Evolutionary conservation across 2,329 filamentous ascomycete species (phyloP), one percentile per base, ranked within the genome.

Genomic region (Zelopaecilomyces penicillatus): DNA sequence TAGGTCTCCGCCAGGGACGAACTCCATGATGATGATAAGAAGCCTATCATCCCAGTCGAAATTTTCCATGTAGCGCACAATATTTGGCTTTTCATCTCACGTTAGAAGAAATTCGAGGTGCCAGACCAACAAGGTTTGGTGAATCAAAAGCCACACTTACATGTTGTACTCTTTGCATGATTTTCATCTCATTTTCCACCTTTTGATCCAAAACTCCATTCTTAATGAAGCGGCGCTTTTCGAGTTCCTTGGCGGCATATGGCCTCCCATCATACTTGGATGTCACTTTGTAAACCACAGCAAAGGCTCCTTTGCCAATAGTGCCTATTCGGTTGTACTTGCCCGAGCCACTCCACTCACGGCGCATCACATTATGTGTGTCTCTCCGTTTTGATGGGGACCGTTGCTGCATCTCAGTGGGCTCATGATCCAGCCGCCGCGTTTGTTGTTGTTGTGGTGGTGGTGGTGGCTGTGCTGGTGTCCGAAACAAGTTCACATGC

Each of bases 11-110:
- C 78, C 76, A 5, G 81, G 77, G 10, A 97, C 80, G 54, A 78
- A 95, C 58, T 98, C 93, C 93, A 98, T 98, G 62, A 95, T 85
- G 60, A 97, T 91, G 63, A 98, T 95, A 61, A 96, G 90, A 4
- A 96, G 74, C 59, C 89, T 73, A 34, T 86, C 74, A 37, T 82
- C 79, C 70, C 86, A 83, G 52, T 95, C 89, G 53, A 93, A 78
- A 58, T 93, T 87, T 55, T 95, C 89, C 44, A 94, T 80, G 59
- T 93, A 98, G 51, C 86, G 80, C 36, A 98, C 91, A 55, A 98
- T 90, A 56, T 97, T 91, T 3, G 81, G 78, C 83, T 88, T 28
- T 26, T 41, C 5, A 3, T 11, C n/a, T 6, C 6, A 36, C 30
- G 42, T 43, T 28, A 39, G 42, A 19, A 19, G 19, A 3, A 19